phyloP scores from a whole-genome alignment of 495 filamentous ascomycete genomes.

The Annulohypoxylon nitens region DNA sequence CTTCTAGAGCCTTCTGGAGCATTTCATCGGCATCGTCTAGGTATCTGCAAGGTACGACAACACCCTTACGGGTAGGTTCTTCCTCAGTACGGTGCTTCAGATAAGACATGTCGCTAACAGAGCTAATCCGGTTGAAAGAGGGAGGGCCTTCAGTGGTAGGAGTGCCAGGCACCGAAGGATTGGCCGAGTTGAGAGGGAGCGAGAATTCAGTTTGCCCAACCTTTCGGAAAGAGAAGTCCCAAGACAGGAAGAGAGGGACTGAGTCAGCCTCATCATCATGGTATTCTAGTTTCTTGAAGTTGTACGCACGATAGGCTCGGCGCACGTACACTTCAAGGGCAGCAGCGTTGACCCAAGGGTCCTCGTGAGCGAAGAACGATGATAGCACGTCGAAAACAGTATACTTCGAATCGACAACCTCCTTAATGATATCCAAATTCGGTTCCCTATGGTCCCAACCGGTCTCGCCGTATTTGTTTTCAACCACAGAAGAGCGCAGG shows the following conservation, averaged over 20 bases:
- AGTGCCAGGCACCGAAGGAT: constrained; percentile 88
- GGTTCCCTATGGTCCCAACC: constrained; percentile 98
- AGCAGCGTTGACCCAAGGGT: constrained; percentile 94
- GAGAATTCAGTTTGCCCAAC: constrained; percentile 91
- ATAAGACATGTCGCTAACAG: constrained; percentile 97
- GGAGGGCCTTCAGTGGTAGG: constrained; percentile 68
- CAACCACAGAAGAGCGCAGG: constrained; percentile 94
- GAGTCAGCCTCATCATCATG: constrained; percentile 78
- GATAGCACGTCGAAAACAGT: constrained; percentile 97
- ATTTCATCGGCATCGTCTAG: constrained; percentile 93
- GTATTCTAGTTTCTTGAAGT: constrained; percentile 88
- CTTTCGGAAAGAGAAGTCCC: constrained; percentile 96
- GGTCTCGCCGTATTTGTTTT: constrained; percentile 96
- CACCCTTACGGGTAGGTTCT: constrained; percentile 91
- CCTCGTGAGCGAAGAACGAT: constrained; percentile 91
- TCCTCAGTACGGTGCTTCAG: constrained; percentile 73
- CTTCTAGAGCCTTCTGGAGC: constrained; percentile 83
- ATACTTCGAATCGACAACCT: constrained; percentile 98
- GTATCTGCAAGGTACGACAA: constrained; percentile 91
- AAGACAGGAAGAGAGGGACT: constrained; percentile 81
- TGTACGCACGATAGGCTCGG: constrained; percentile 95
- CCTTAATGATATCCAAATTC: constrained; percentile 86
- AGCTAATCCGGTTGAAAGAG: constrained; percentile 81
- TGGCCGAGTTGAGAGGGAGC: constrained; percentile 76
- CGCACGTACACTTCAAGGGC: constrained; percentile 96